Evolutionary conservation across 2,329 filamentous ascomycete genomes (phyloP).

Genomic region (Parastagonospora nodorum): DNA sequence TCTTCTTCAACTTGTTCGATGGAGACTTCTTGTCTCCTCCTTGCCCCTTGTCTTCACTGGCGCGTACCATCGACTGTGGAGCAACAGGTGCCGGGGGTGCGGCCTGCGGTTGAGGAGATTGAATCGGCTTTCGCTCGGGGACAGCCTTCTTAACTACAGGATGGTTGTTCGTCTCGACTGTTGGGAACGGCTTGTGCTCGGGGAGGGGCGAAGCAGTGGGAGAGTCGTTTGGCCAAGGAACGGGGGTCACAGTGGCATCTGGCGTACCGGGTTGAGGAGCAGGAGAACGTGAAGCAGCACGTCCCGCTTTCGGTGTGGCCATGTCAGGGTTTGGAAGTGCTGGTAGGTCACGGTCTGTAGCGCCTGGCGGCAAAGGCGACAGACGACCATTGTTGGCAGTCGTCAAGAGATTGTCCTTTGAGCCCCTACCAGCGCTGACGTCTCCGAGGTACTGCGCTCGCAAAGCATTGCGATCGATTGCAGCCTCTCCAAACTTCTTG

Average conservation of each 20-base stretch:
- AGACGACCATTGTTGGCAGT: conserved; percentile 37
- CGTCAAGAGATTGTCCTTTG: conserved; percentile 50
- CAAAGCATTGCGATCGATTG: conserved; percentile 83
- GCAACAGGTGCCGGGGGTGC: conserved; percentile 2
- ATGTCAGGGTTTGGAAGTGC: conserved; percentile 45
- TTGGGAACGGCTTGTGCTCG: conserved; percentile 35
- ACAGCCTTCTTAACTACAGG: conserved; percentile 48
- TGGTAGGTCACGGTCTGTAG: conserved; percentile 49
- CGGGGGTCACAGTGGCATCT: conserved; percentile 40
- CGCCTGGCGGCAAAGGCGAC: conserved; percentile 28
- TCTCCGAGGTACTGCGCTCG: conserved; percentile 85
- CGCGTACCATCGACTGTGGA: conserved; percentile 15
- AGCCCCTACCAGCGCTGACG: conserved; percentile 71
- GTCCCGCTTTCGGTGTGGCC: conserved; percentile 20
- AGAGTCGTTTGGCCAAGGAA: conserved; percentile 35
- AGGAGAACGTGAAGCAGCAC: conserved; percentile 36
- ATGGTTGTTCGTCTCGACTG: conserved; percentile 39
- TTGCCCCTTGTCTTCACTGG: conserved; percentile 25
- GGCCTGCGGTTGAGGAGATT: background rate
- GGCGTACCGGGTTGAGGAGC: conserved; percentile 24
- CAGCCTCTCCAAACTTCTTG: conserved; percentile 90
- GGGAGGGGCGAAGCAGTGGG: conserved; percentile 33
- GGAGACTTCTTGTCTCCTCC: conserved; percentile 33
- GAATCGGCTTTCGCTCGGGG: conserved; percentile 34
- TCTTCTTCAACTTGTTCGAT: conserved; percentile 46